Conservation (phyloP, 1,284 basidiomycete genomes). For the Cryptococcus sp. region DNA sequence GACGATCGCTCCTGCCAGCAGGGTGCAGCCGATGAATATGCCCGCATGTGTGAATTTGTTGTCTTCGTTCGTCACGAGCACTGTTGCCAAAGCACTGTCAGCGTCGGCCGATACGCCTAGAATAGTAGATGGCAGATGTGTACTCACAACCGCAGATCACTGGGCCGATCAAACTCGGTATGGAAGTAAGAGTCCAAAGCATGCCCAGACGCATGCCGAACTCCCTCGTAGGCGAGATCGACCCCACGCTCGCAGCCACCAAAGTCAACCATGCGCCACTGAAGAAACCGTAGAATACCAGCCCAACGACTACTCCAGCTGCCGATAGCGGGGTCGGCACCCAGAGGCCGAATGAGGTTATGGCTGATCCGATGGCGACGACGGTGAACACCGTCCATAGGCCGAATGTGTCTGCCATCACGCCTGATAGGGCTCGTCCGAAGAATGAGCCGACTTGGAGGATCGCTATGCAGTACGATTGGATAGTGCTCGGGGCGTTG, state of each 20-base stretch:
- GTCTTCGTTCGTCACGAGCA: slow-evolving; percentile 23
- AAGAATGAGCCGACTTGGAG: slow-evolving; percentile 44
- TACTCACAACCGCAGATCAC: slow-evolving; percentile 46
- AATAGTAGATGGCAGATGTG: not conserved
- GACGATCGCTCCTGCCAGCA: slow-evolving; percentile 31
- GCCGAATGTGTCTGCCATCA: slow-evolving; percentile 43
- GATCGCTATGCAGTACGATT: slow-evolving; percentile 43
- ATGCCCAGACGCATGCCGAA: slow-evolving; percentile 50
- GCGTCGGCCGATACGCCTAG: not conserved
- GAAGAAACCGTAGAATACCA: slow-evolving; percentile 40
- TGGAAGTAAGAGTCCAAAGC: slow-evolving; percentile 36
- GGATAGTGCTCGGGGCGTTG: slow-evolving; percentile 20
- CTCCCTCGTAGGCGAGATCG: slow-evolving; percentile 47
- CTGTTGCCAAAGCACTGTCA: slow-evolving; percentile 10
- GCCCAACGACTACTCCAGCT: slow-evolving; percentile 39
- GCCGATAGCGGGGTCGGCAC: slow-evolving; percentile 27
- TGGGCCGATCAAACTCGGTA: slow-evolving; percentile 44
- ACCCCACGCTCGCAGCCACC: slow-evolving; percentile 40
- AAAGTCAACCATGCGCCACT: slow-evolving; percentile 48
- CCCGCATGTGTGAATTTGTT: slow-evolving; percentile 36
- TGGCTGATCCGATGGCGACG: slow-evolving; percentile 23
- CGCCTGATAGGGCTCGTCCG: slow-evolving; percentile 39
- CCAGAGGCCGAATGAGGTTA: slow-evolving; percentile 47
- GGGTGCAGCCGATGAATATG: slow-evolving; percentile 35
- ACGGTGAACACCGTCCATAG: slow-evolving; percentile 41